Evolutionary conservation across 768 basidiomycete genomes (phyloP), one percentile per base, ranked within the genome.

Genomic region (Hypsizygus marmoreus): DNA sequence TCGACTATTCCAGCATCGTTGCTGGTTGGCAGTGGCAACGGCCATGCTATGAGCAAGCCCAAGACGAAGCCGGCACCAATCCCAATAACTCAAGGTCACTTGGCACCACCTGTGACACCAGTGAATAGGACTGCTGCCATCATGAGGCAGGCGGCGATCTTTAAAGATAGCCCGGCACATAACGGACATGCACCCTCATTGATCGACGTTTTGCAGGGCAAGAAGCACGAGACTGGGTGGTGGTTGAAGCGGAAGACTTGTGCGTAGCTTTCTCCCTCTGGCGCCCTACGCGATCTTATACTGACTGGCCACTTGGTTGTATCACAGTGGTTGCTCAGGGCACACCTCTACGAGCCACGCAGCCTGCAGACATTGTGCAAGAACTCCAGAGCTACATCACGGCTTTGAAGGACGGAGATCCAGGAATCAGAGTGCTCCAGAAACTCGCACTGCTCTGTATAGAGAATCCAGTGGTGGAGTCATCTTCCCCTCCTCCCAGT

Each of bases 201-300:
- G 57, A 66, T 91, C 55, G 82, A 88, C 53, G 81, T 84, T 16
- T 64, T 89, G 36, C 80, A 84, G 49, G 83, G 79, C 43, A 73
- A 77, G 51, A 82, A 75, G 49, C 80, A 84, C 55, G 84, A 88
- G 57, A 82, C 80, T 16, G 80, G 80, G 6, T 95, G 92, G 92
- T 94, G 92, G 91, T 61, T 82, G 50, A 90, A 88, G 61, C 75
- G 86, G 53, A 83, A 80, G 62, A 71, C 77, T 31, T 65, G 91
- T 94, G 60, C 62, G 82, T 79, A 23, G 4, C 30, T 40, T 37
- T 47, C 4, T 12, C 35, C 33, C n/a, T n/a, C n/a, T n/a, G n/a
- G n/a, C n/a, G n/a, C n/a, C n/a, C n/a, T n/a, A n/a, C n/a, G n/a
- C 13, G 7, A 28, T 12, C 39, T 25, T 43, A 11, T 24, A 4